Percentiles rank a stretch among this genome's conserved stretches.
These are phyloP conservation scores for Aspergillus taichungensis DNA, from an alignment of 495 filamentous ascomycete species.

Conservation along the genomic window DNA sequence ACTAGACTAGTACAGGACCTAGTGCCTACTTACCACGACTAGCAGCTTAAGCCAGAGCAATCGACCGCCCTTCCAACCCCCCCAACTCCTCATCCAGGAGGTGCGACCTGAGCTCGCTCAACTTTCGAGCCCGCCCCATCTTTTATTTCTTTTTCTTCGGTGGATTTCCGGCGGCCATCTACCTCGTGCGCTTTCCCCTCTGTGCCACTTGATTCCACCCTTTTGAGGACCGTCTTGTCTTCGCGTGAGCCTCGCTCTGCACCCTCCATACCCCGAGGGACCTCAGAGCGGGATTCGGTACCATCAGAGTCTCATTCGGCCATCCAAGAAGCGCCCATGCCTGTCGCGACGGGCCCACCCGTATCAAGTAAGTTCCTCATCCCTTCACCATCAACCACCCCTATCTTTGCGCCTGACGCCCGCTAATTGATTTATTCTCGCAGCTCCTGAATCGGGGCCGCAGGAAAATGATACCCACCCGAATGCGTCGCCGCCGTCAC, in stretches of 20 bases:
- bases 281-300: conserved; percentile 26
- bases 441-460: conserved; percentile 25
- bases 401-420: background rate
- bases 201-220: background rate
- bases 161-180: conserved; percentile 17
- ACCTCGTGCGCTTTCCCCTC: conserved; percentile 2
- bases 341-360: conserved; percentile 18
- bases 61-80: conserved; percentile 10
- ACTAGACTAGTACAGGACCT: conserved; percentile 1
- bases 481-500: conserved; percentile 20
- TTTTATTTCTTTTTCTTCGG: conserved; percentile 4
- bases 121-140: conserved; percentile 7
- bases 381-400: background rate
- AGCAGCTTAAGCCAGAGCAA: conserved; percentile 1
- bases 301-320: conserved; percentile 22
- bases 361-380: conserved; percentile 13
- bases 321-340: conserved; percentile 29
- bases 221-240: conserved; percentile 1
- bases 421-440: conserved; percentile 7
- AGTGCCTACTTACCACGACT: too few species aligned
- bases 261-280: conserved; percentile 32
- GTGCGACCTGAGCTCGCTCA: conserved; percentile 20
- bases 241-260: conserved; percentile 11
- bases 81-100: conserved; percentile 29
- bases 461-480: conserved; percentile 18